Conservation (phyloP, 2,329 filamentous ascomycete species). For the Diplodia corticola region DNA sequence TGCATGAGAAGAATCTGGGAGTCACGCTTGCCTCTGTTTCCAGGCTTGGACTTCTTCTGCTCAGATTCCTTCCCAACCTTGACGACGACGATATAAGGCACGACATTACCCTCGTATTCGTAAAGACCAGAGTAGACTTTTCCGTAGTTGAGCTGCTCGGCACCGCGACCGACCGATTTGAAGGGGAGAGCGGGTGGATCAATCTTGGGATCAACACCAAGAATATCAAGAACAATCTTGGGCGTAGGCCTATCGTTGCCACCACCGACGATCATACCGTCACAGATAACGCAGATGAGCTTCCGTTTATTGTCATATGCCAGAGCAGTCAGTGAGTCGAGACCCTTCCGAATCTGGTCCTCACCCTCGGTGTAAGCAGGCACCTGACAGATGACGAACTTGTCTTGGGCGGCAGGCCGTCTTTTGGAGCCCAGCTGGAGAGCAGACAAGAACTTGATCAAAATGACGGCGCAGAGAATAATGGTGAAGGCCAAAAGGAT, state of each 20-base stretch:
- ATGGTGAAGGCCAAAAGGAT: conserved; percentile 86
- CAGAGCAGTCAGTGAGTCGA: conserved; percentile 90
- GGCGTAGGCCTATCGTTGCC: conserved; percentile 96
- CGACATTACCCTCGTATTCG: conserved; percentile 95
- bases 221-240: conserved; percentile 95
- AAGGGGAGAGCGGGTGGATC: conserved; percentile 93
- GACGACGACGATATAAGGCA: conserved; percentile 92
- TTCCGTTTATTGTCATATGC: conserved; percentile 99
- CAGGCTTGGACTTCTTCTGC: conserved; percentile 85
- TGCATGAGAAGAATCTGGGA: conserved; percentile 94
- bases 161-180: conserved; percentile 85
- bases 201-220: conserved; percentile 94
- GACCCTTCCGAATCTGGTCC: conserved; percentile 86
- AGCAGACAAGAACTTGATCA: conserved; percentile 87
- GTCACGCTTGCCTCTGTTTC: conserved; percentile 97
- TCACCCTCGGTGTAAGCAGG: conserved; percentile 98
- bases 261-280: conserved; percentile 93
- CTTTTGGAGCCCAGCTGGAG: conserved; percentile 92
- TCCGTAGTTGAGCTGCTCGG: conserved; percentile 93
- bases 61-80: conserved; percentile 98
- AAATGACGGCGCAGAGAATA: conserved; percentile 75
- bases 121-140: conserved; percentile 98
- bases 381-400: conserved; percentile 98
- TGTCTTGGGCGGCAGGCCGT: conserved; percentile 87
- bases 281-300: conserved; percentile 92